phyloP scores from a whole-genome alignment of 2,329 filamentous ascomycete genomes.

The Paecilomyces variotii region DNA sequence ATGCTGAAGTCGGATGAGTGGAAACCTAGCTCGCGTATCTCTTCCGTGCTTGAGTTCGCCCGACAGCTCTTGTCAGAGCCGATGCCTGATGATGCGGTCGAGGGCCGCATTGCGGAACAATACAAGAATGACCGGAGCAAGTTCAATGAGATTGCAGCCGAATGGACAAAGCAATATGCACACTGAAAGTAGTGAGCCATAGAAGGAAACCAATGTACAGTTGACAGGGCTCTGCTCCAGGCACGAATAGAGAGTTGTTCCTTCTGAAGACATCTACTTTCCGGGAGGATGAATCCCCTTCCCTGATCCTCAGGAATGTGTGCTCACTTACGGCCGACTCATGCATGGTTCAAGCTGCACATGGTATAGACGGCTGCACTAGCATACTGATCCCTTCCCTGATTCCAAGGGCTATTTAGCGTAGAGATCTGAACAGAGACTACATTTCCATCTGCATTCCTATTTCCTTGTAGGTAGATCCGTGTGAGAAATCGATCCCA shows the following conservation, averaged over 20 bases:
- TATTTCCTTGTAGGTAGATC: background rate
- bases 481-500: background rate
- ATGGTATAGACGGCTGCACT: background rate
- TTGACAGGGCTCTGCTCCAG: background rate
- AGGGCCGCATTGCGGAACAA: constrained; percentile 77
- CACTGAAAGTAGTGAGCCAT: constrained; percentile 24
- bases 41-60: constrained; percentile 68
- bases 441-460: background rate
- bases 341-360: background rate
- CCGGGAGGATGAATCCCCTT: background rate
- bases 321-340: background rate
- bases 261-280: background rate
- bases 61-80: constrained; percentile 68
- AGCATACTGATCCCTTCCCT: background rate
- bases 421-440: background rate
- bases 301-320: background rate
- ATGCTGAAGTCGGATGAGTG: constrained; percentile 80
- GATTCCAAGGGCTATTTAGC: background rate
- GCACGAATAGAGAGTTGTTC: background rate
- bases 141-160: constrained; percentile 67
- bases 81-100: constrained; percentile 82
- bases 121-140: constrained; percentile 59
- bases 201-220: background rate
- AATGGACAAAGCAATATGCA: constrained; percentile 70
- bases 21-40: constrained; percentile 78